Evolutionary conservation across 441 rosid species (phyloP), one percentile per base, ranked within the genome.

Genomic region (Syzygium syzygioides): DNA sequence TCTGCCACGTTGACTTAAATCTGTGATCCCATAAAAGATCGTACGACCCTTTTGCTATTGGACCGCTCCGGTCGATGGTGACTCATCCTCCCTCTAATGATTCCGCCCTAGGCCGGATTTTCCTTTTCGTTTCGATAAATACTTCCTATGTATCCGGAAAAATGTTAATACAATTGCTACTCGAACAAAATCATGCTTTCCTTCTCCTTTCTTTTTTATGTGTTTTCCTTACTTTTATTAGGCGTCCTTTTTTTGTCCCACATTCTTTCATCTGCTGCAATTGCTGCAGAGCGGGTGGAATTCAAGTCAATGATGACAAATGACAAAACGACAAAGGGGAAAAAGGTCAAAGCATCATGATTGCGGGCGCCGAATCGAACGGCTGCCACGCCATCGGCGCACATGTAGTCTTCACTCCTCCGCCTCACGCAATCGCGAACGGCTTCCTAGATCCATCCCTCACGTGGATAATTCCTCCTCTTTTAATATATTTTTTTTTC

Each of bases 91-190:
- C 12, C 9, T 3, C 26, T 56, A 23, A 25, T 23, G 15, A 26
- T 3, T 59, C 0, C 1, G 5, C n/a, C 4, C 6, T 11, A 13
- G 14, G 7, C 0, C 28, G 4, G 7, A 60, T 60, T 28, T 28
- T 60, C 7, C 4, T 13, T 28, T 60, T 26, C 30, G 30, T 59
- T 6, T 59, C 14, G 64, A 12, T 26, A 59, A 28, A 26, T 59
- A 26, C 28, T 59, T 59, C 2, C 62, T 57, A 57, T 25, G 64
- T 4, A 25, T 57, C 14, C 13, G 15, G 28, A 23, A 26, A 54
- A 26, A 11, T 60, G 7, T 28, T 1, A 60, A 60, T 12, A 26
- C 7, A 1, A 45, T 60, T 5, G 13, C 30, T 28, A 28, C 30
- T 5, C 0, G 32, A 28, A 60, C 62, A 57, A 57, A 57, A 57